Evolutionary conservation across 352 stramenopile genomes (phyloP), one percentile per base, ranked within the genome.

Genomic region (Lagenidium giganteum): DNA sequence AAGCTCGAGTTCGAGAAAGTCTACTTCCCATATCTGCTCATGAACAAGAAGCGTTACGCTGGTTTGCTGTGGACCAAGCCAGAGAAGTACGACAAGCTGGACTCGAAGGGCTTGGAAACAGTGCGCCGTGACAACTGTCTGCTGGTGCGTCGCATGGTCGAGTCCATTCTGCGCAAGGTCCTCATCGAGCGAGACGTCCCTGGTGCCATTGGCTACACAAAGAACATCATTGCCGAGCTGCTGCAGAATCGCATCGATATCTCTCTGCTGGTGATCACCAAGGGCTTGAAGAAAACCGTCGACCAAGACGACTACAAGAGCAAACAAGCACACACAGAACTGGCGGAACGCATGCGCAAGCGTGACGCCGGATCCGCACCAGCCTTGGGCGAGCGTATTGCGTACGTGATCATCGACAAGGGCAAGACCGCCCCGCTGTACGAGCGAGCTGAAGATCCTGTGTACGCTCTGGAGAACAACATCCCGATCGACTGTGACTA

Each of bases 171-270:
- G 47, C 73, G 96, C 54, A 99, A 99, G 74, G 98, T 99, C 45
- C 72, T 99, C 26, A 99, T 99, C 30, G 89, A 99, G 21, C 81
- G 93, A 17, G 83, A 98, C 55, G 96, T 99, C 14, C 60, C 93
- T 8, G 92, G 85, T 16, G 96, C 97, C 4, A 98, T 99, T 44
- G 58, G 80, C 37, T 99, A 99, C 68, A 97, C 97, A 24, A 99
- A 99, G 60, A 83, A 77, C 18, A 89, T 97, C 43, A 99, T 99
- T 54, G 84, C 91, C 8, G 93, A 99, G 64, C 66, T 99, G 18
- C 64, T 99, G n/a, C 96, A 99, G 71, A 99, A 99, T 67, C 98
- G 98, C 46, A 95, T 99, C 60, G 97, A 99, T 67, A 99, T 99
- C 42, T 98, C 92, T n/a, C 73, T 98, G 29, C 69, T 99, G 24